Evolutionary conservation across 768 basidiomycete genomes (phyloP), one percentile per base, ranked within the genome.

Genomic region (Artomyces pyxidatus): DNA sequence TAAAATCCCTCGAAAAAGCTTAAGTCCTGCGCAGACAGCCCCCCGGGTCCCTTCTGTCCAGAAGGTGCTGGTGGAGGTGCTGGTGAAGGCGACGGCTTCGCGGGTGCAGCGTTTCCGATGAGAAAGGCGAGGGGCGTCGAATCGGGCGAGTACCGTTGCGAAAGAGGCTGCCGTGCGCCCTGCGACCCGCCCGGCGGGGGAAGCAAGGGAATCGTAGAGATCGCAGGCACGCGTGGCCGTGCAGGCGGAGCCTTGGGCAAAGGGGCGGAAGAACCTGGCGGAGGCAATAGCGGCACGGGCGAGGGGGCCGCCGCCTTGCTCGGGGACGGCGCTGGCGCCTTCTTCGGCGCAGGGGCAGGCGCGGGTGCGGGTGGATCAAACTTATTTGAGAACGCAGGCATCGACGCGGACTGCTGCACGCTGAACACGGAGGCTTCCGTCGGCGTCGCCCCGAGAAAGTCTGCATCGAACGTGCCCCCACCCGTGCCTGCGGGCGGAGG

Each of bases 1-100:
- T 29, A 87, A 27, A 85, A 59, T 29, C 86, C 84, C 65, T 92
- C 89, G 61, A 92, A 93, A 64, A 93, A 92, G 16, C 83, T 88
- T 45, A 91, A 63, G 72, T 91, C 90, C 65, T 88, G 85, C 2
- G 87, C 88, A 3, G 83, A 85, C 43, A 91, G 63, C 4, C 83
- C 84, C 11, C 80, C 78, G 42, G 60, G 39, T 51, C 63, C 53
- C 42, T 62, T 54, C 22, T 56, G 56, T 25, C 58, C 44, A 5
- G 59, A 40, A 14, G 57, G 22, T 6, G 58, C 42, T 21, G 14
- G 30, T 22, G 49, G 45, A 37, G 58, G 57, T 38, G 22, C 35
- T 4, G 49, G 48, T 8, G 38, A 16, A 21, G 35, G 17, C 47
- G 25, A 12, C 16, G 35, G 29, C 11, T 19, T 51, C 27, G 5